Percentiles rank a stretch among this genome's conserved stretches.
Evolutionary conservation across 305 asterid genomes (phyloP).

Genomic region (Solanum hybrid): DNA sequence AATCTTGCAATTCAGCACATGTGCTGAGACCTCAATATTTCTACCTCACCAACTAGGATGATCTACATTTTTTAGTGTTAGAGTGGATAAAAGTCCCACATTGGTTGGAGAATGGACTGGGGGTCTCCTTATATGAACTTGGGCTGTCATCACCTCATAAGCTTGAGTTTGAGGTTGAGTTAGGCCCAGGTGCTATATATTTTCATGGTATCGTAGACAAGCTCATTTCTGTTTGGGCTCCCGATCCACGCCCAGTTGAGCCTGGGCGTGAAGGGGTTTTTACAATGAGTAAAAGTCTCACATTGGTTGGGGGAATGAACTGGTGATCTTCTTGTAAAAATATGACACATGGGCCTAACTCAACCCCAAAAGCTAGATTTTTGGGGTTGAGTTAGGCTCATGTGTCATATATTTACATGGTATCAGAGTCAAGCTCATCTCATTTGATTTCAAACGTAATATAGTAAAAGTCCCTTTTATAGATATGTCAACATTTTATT

Average conservation of each 20-base stretch:
- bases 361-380: background rate
- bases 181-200: background rate
- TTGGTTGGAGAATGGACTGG: background rate
- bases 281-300: background rate
- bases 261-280: background rate
- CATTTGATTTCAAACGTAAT: too few species aligned
- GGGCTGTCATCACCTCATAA: background rate
- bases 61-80: background rate
- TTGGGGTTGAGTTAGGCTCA: background rate
- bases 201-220: background rate
- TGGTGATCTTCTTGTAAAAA: background rate
- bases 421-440: background rate
- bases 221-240: background rate
- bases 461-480: too few species aligned
- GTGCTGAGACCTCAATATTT: background rate
- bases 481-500: too few species aligned
- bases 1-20: background rate
- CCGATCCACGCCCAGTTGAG: background rate
- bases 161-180: background rate
- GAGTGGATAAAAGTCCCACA: background rate
- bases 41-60: background rate
- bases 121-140: background rate
- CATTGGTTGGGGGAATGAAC: background rate
- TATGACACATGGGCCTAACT: background rate
- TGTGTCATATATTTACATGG: background rate